Evolutionary conservation across 2,329 filamentous ascomycete genomes (phyloP).

Genomic region (Gnomoniopsis smithogilvyi): DNA sequence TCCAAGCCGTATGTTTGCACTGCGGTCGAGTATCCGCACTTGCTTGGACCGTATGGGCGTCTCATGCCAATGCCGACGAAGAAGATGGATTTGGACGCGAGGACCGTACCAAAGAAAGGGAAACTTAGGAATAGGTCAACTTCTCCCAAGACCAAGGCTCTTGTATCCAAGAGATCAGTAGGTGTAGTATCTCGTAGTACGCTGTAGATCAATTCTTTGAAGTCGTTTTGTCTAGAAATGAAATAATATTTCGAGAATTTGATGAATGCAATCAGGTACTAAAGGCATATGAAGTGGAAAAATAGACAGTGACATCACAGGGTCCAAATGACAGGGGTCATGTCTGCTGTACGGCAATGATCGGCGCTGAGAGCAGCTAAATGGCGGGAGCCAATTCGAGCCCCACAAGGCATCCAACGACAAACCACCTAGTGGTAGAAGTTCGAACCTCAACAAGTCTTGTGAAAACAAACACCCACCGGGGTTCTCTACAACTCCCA

Average conservation of each 20-base stretch:
- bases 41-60: not conserved
- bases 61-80: not conserved
- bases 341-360: too few relatives aligned
- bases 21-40: not conserved
- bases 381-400: too few relatives aligned
- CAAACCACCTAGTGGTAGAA: too few relatives aligned
- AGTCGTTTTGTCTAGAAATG: not conserved
- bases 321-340: too few relatives aligned
- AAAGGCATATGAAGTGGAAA: too few relatives aligned
- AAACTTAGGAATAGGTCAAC: not conserved
- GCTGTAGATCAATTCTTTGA: not conserved
- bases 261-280: too few relatives aligned
- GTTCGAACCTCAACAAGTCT: not conserved
- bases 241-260: not conserved
- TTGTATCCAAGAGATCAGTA: too few relatives aligned
- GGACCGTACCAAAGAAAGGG: not conserved
- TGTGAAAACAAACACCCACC: not conserved
- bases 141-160: too few relatives aligned
- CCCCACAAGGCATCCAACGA: too few relatives aligned
- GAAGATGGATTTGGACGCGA: not conserved
- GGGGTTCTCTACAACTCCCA: not conserved
- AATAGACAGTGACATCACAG: too few relatives aligned
- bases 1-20: not conserved
- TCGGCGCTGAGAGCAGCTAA: too few relatives aligned
- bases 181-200: not conserved